Base-by-base conservation (phyloP, 495 filamentous ascomycete species). In the Saxophila tyrrhenica region DNA sequence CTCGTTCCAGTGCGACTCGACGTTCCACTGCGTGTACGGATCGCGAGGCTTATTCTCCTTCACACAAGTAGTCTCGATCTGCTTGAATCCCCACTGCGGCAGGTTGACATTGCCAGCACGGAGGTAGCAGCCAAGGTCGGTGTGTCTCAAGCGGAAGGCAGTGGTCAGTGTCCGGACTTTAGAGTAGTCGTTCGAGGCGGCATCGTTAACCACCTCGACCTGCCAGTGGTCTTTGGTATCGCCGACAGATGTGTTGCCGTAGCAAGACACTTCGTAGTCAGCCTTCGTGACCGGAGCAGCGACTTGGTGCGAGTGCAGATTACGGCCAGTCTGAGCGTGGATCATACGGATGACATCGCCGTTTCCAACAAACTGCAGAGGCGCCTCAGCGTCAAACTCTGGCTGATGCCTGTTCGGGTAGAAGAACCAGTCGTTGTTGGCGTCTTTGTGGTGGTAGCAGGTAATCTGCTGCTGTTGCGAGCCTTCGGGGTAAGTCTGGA, bases 341-440 rank as follows among this genome's bases (percentile, higher is more conserved):
- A 98, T 90, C 11, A 98, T 73, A 52, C 92, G 90, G 61, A 98
- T 79, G 42, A 78, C 70, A 64, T 87, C 78, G 45, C 84, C 83
- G 65, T 97, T 80, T 11, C 78, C 85, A 59, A 95, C 78, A 65
- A 82, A 94, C 55, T 80, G 79, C 45, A 89, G 72, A 9, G 76
- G 73, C 29, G 74, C 80, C 25, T 85, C 80, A 2, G 79, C 68
- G 62, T 88, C 77, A 62, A 81, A 94, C n/a, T 86, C 83, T 2
- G 75, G 67, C 32, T 91, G 76, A 25, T 73, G 61, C 41, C 92
- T 85, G 71, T 89, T 92, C 17, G 92, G 94, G 65, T 95, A 95
- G 67, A 98, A 94, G 69, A 90, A 96, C 92, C 92, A 98, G 70
- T 98, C 94, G 64, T 98, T 98, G 74, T 98, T 98, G 61, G 92